Evolutionary conservation across 495 filamentous ascomycete species (phyloP), one percentile per base, ranked within the genome.

Genomic region (Schizothecium vesticola): DNA sequence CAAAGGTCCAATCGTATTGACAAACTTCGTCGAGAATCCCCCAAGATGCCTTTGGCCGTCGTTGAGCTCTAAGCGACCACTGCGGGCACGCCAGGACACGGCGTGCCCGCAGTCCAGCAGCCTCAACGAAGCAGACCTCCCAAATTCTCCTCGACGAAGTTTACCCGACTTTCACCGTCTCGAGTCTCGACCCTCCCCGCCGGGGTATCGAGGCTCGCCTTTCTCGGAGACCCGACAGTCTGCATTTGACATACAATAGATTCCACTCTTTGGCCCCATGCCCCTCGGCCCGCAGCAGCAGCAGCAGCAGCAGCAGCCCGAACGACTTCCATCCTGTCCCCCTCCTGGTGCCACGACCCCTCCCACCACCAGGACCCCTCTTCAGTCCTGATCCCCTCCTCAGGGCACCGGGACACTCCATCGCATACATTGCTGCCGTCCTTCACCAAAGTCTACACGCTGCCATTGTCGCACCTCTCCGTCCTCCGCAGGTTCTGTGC

Each of bases 11-110:
- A 70, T 78, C 68, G 69, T 67, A 72, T 71, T 66, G 65, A 61
- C 71, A 83, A 85, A 87, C 89, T 91, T 90, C 88, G 92, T 96
- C 91, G 88, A 92, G 84, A 84, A 87, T 79, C 73, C 60, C 43
- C 71, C 77, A 87, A 84, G 83, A 89, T 88, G 88, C 90, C 89
- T 81, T 86, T 91, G 90, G 90, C 90, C 82, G 86, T 92, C 91
- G 91, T 88, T 92, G 91, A 90, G 91, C 92, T 96, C 90, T 96
- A 91, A 93, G 91, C 83, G 82, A 86, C 87, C 89, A 88, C 92
- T 94, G 90, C 88, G 88, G 89, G 84, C 81, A 75, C 84, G 84
- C 79, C 77, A 74, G 78, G 72, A 59, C 75, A 69, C 71, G 79
- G 74, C 79, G 75, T 82, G 83, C 83, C 79, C 83, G 86, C 85